Percentiles rank a stretch among this genome's conserved stretches.
Conservation (phyloP, 1,284 basidiomycete species). For the Vanrija pseudolonga region DNA sequence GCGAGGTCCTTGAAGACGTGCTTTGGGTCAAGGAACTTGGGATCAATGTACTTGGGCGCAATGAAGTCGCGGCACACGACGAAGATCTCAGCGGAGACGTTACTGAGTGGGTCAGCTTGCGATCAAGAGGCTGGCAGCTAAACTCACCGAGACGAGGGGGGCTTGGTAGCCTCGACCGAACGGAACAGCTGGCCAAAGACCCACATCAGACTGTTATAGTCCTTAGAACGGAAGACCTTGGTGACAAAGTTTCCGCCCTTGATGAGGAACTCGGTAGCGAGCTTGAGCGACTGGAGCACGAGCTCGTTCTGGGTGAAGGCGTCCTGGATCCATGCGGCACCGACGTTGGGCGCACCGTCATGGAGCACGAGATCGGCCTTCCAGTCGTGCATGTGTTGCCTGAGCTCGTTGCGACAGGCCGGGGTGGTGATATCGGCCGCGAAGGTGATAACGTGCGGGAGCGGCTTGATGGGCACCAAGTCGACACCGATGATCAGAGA, state of each 20-base stretch:
- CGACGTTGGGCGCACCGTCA: constrained; percentile 99
- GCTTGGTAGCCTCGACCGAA: constrained; percentile 97
- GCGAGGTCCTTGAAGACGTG: constrained; percentile 94
- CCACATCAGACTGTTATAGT: constrained; percentile 99
- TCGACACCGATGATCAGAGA: constrained; percentile 97
- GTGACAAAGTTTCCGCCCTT: constrained; percentile 97
- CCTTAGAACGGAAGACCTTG: constrained; percentile 97
- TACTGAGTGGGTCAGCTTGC: constrained; percentile 55
- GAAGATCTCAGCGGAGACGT: constrained; percentile 99
- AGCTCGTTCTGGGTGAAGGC: constrained; percentile 97
- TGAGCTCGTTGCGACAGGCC: constrained; percentile 82
- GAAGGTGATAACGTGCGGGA: constrained; percentile 89
- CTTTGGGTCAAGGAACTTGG: constrained; percentile 95
- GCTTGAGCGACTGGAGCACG: constrained; percentile 90
- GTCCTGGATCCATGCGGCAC: constrained; percentile 99
- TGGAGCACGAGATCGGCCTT: constrained; percentile 99
- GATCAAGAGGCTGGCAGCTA: neutral
- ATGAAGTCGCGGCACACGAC: constrained; percentile 96
- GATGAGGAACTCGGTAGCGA: constrained; percentile 90
- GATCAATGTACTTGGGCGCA: constrained; percentile 92
- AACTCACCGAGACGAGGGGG: constrained; percentile 84
- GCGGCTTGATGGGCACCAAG: constrained; percentile 91
- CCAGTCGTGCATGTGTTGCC: constrained; percentile 93
- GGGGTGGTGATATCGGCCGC: constrained; percentile 92
- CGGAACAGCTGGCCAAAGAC: constrained; percentile 96